Base-by-base conservation (phyloP, 139 green algal genomes). In the Closterium sp. region DNA sequence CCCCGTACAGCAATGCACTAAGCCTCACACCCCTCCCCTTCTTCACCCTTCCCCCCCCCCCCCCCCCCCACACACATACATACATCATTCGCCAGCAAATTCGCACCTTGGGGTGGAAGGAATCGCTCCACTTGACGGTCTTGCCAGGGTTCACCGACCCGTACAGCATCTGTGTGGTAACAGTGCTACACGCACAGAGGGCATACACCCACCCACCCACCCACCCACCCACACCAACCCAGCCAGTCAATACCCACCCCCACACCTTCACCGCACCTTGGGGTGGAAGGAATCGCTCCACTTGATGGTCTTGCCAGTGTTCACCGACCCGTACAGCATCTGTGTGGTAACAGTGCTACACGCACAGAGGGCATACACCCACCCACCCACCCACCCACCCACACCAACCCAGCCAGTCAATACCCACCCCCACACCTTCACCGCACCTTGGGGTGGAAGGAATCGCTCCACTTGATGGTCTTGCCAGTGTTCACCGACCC, bases 301-400 rank as follows among this genome's bases (percentile, higher is more conserved):
- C 79, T 90, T 91, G 84, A 95, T 95, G 45, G 85, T 89, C 86
- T 93, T 91, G 30, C 93, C 93, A 0, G 84, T 92, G 87, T 95
- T 90, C 42, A 94, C 91, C n/a, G 91, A 94, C 17, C 93, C 93
- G 62, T 94, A 95, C 85, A 90, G 10, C 31, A 95, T 31, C n/a
- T 32, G 10, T 24, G 90, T 24, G 24, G 92, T 90, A 9, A 4
- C 38, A 45, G 4, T 6, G 10, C 9, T 45, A 9, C 38, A 45
- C 10, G 10, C 38, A 45, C 4, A 6, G 5, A 45, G 5, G 32
- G 32, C 45, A 70, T 70, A 13, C 11, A 70, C 45, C 45, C 45
- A 70, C 45, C 1, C 45, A 10, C 9, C 9, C 50, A 22, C 50
- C 24, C 50, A 4, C 38, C 10, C 4, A 45, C 38, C 3, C 32